Evolutionary conservation across 108 stramenopile species (phyloP).

Genomic region (Nannochloropsis gaditana): DNA sequence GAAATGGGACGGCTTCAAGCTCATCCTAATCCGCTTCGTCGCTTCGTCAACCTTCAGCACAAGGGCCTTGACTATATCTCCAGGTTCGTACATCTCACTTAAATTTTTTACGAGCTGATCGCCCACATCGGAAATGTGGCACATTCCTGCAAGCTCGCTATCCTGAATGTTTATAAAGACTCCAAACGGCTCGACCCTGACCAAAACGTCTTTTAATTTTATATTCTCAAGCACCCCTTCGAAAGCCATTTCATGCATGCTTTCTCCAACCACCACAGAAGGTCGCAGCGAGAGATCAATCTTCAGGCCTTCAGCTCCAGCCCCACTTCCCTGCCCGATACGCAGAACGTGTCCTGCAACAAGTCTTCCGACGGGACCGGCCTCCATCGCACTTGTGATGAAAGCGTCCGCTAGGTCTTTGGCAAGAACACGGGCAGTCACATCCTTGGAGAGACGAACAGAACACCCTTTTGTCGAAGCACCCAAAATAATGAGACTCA

Average conservation of each 20-base stretch:
- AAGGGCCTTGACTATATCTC: constrained; percentile 83
- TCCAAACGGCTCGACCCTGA: constrained; percentile 74
- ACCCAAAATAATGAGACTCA: constrained; percentile 41
- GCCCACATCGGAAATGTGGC: constrained; percentile 79
- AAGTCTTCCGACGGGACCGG: constrained; percentile 76
- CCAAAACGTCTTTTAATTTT: constrained; percentile 76
- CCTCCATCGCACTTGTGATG: constrained; percentile 62
- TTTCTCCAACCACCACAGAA: constrained; percentile 57
- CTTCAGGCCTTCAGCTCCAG: constrained; percentile 21
- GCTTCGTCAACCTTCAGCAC: constrained; percentile 63
- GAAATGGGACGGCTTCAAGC: constrained; percentile 87
- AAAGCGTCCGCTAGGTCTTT: constrained; percentile 80
- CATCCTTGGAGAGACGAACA: constrained; percentile 64
- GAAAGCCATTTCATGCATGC: constrained; percentile 53
- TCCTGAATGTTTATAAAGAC: constrained; percentile 78
- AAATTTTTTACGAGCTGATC: constrained; percentile 72
- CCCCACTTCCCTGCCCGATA: too few species aligned
- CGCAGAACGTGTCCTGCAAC: constrained; percentile 75
- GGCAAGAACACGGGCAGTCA: constrained; percentile 72
- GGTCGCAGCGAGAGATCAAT: constrained; percentile 74
- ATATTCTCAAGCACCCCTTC: constrained; percentile 65
- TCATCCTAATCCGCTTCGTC: constrained; percentile 52
- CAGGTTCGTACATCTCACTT: constrained; percentile 68
- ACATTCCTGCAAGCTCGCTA: constrained; percentile 77
- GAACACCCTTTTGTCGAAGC: constrained; percentile 87